Conservation (phyloP, 257 asterid species). For the Salvia hispanica region DNA sequence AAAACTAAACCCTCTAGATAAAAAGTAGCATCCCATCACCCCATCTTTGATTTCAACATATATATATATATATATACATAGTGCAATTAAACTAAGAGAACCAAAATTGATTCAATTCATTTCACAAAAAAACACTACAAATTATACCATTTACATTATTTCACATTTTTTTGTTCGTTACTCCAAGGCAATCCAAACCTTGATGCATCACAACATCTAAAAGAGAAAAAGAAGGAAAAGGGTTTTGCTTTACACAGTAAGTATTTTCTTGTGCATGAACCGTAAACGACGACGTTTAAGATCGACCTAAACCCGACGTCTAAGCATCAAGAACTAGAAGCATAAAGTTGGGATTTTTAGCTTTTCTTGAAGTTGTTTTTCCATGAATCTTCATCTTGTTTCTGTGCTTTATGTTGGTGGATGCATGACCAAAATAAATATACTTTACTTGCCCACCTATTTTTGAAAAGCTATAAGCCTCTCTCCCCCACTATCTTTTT, state of each 20-base stretch:
- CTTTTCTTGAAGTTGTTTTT: constrained; percentile 17
- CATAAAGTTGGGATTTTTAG: constrained; percentile 15
- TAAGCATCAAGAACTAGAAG: background rate
- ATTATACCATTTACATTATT: background rate
- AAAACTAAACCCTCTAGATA: constrained; percentile 31
- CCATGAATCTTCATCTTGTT: constrained; percentile 17
- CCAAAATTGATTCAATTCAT: background rate
- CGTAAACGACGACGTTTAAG: background rate
- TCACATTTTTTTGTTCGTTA: background rate
- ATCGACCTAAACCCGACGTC: background rate
- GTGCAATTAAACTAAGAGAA: background rate
- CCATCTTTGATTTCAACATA: background rate
- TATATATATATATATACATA: background rate
- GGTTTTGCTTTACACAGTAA: background rate
- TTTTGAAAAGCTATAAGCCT: constrained; percentile 12
- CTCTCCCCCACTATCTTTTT: constrained; percentile 18
- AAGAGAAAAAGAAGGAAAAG: background rate
- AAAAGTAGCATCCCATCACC: constrained; percentile 1
- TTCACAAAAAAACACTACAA: background rate
- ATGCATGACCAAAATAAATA: constrained; percentile 23
- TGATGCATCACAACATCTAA: background rate
- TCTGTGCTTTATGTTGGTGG: constrained; percentile 25
- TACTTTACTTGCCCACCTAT: constrained; percentile 27
- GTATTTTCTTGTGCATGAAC: constrained; percentile 20
- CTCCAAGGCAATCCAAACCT: background rate